Evolutionary conservation across 352 stramenopile species (phyloP).

Genomic region (Phytophthora megakarya): DNA sequence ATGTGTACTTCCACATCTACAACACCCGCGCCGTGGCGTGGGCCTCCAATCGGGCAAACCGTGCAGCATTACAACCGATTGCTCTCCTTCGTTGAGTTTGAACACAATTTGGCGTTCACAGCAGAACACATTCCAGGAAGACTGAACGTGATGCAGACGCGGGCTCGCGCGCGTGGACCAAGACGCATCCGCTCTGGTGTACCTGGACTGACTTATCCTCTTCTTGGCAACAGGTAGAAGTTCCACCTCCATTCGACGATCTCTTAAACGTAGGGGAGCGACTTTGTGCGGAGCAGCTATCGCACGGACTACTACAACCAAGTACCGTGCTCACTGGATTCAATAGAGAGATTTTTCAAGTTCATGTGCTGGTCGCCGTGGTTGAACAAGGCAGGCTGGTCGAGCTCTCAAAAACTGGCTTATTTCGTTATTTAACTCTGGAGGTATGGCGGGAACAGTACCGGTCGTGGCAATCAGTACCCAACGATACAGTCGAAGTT

Average conservation of each 20-base stretch:
- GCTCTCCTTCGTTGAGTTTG: constrained; percentile 19
- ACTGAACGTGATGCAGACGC: constrained; percentile 19
- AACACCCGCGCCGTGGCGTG: constrained; percentile 16
- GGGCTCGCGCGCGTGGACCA: constrained; percentile 18
- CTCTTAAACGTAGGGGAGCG: constrained; percentile 22
- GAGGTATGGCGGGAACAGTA: constrained; percentile 19
- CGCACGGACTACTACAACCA: constrained; percentile 15
- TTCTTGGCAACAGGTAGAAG: constrained; percentile 14
- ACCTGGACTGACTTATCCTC: constrained; percentile 21
- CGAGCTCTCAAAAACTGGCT: not conserved
- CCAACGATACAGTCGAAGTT: constrained; percentile 27
- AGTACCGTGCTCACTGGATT: constrained; percentile 15
- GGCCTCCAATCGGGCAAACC: not conserved
- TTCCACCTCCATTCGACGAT: constrained; percentile 20
- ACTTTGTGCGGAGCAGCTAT: constrained; percentile 13
- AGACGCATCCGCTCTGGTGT: not conserved
- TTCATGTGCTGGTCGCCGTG: constrained; percentile 26
- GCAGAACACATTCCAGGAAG: constrained; percentile 23
- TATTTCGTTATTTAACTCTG: constrained; percentile 27
- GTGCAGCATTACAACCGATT: constrained; percentile 14
- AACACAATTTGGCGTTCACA: constrained; percentile 9
- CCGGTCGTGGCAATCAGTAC: constrained; percentile 14
- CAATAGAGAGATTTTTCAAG: constrained; percentile 22
- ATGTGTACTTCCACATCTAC: constrained; percentile 18
- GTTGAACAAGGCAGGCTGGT: not conserved